A percentile compares a stretch with the other conserved stretches of the same genome.
Conservation (phyloP, 306 rosid species). For the Cucumis cinereus region DNA sequence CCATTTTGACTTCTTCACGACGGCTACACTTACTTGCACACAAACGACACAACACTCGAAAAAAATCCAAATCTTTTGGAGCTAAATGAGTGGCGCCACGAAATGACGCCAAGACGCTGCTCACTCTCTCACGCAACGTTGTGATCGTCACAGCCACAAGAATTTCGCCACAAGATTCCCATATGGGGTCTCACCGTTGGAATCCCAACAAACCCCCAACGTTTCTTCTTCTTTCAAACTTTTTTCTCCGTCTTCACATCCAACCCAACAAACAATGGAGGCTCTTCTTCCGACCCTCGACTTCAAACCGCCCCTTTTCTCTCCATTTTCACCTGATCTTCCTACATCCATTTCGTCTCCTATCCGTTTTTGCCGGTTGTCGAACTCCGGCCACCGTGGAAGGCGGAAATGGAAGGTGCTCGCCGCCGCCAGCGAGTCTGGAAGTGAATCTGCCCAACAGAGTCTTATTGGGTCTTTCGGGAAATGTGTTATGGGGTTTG, state of each 20-base stretch:
- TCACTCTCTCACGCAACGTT: slow-evolving; percentile 6
- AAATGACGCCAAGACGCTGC: background rate
- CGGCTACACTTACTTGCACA: background rate
- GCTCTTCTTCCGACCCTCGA: slow-evolving; percentile 21
- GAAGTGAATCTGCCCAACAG: background rate
- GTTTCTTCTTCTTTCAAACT: background rate
- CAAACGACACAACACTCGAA: background rate
- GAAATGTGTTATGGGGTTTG: slow-evolving; percentile 39
- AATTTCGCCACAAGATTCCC: slow-evolving; percentile 4
- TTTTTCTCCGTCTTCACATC: background rate
- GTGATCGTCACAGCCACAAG: slow-evolving; percentile 17
- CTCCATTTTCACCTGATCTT: slow-evolving; percentile 10
- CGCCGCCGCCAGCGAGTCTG: slow-evolving; percentile 1
- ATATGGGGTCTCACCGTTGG: slow-evolving; percentile 14
- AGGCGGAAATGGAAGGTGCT: slow-evolving; percentile 20
- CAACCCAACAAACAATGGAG: slow-evolving; percentile 26
- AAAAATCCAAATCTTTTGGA: background rate
- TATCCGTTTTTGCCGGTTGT: slow-evolving; percentile 15
- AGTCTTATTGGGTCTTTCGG: slow-evolving; percentile 24
- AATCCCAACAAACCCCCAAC: slow-evolving; percentile 13
- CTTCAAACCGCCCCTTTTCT: slow-evolving; percentile 15
- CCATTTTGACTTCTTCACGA: background rate
- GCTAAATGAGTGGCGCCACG: background rate
- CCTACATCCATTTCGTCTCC: slow-evolving; percentile 12
- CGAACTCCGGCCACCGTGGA: slow-evolving; percentile 14